A percentile compares a stretch with the other conserved stretches of the same genome.
Evolutionary conservation across 345 rosid genomes (phyloP).

Genomic region (Boechera stricta): DNA sequence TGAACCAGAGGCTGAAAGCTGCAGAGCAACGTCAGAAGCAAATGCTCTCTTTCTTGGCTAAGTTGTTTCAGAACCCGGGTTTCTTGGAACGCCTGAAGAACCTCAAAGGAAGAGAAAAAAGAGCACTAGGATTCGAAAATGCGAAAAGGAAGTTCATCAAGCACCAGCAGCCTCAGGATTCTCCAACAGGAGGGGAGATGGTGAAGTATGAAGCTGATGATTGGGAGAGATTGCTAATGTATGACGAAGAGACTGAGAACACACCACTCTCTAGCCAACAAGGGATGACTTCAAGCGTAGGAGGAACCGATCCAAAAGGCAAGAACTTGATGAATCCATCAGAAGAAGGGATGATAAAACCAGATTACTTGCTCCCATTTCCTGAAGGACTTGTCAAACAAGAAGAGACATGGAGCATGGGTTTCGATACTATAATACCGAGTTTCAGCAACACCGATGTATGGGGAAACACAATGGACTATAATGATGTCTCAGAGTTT

Average conservation of each 20-base stretch:
- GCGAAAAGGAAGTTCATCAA: constrained; percentile 66
- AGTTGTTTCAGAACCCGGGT: constrained; percentile 64
- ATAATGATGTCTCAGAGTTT: constrained; percentile 56
- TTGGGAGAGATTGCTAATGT: constrained; percentile 46
- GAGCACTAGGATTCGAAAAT: constrained; percentile 53
- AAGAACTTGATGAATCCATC: constrained; percentile 48
- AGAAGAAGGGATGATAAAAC: constrained; percentile 49
- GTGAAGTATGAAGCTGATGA: constrained; percentile 59
- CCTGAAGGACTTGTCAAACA: constrained; percentile 50
- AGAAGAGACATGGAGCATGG: constrained; percentile 74
- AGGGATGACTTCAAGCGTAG: constrained; percentile 45
- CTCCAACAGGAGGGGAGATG: constrained; percentile 52
- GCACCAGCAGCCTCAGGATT: constrained; percentile 57
- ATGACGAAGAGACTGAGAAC: constrained; percentile 38
- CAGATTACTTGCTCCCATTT: constrained; percentile 59
- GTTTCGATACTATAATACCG: constrained; percentile 55
- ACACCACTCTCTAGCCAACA: constrained; percentile 50
- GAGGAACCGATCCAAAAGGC: constrained; percentile 47
- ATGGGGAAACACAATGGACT: constrained; percentile 57
- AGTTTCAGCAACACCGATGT: constrained; percentile 55
- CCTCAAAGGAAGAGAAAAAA: constrained; percentile 58
- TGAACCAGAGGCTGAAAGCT: constrained; percentile 63
- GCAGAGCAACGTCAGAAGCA: constrained; percentile 81
- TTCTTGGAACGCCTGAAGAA: constrained; percentile 60
- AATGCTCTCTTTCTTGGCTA: constrained; percentile 76